Base-by-base conservation (phyloP, 768 basidiomycete genomes). In the Hygrophoropsis aurantiaca region DNA sequence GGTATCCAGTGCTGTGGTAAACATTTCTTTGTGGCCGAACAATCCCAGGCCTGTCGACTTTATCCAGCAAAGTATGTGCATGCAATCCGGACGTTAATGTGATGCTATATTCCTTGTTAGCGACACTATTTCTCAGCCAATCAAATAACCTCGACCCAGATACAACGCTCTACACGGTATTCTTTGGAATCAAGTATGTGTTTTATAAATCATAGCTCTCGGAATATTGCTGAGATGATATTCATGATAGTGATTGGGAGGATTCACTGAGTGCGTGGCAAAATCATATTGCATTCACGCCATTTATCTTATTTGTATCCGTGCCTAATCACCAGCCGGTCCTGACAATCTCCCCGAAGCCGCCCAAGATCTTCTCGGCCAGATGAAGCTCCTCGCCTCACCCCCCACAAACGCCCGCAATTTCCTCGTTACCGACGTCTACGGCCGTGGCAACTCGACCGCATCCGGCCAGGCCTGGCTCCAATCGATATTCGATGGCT, bases 161-260 rank as follows among this genome's bases (percentile, higher is more conserved):
- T 1, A 75, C 74, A 2, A 79, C 79, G 3, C 60, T 81, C 6
- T 81, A 78, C 44, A 69, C 70, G 2, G 55, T 77, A 8, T 81
- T 81, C 56, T 79, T 80, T 49, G 79, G 79, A 9, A 81, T 79
- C 46, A 80, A 78, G 76, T 77, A 45, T 44, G 74, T 53, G 15
- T 11, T 15, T 10, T n/a, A 21, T 36, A 18, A 25, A 4, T 3
- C 24, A 6, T 35, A n/a, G 32, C 4, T 15, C 5, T 6, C 7
- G 20, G 1, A 30, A n/a, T 35, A 16, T 7, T 26, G 13, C 30
- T 23, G 11, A 40, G 42, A 49, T 57, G 32, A 58, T 40, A 2
- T 21, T 9, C 25, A 21, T 21, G 16, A 24, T 49, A 78, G 76
- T 45, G 75, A 78, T 47, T 74, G 69, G 59, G 56, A 62, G 15